Base-by-base conservation (phyloP, 208 protist species). In the Leishmania braziliensis region DNA sequence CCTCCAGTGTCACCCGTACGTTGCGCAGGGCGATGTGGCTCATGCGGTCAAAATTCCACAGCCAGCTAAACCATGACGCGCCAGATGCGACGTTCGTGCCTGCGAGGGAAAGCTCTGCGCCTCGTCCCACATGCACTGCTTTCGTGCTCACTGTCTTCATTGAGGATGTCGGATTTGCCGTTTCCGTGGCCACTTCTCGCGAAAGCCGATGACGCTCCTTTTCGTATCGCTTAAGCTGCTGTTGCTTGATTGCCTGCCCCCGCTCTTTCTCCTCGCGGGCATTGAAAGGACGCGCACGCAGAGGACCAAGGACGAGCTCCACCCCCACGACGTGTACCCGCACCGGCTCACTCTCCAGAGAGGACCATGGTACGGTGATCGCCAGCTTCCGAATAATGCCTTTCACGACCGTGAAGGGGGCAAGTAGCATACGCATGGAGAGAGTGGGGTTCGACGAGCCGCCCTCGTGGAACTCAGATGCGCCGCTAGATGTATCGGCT, bases 321-420 rank as follows among this genome's bases (percentile, higher is more conserved):
- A 98, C 90, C 4, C 93, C 95, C 1, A 63, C 82, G 6, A 93
- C 85, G 74, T 95, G 86, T 26, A 98, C 85, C 29, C 79, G 66
- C 29, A 95, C 91, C 9, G 89, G 86, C 78, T 95, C 90, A 14
- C 84, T 79, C 56, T 96, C 90, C 9, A 96, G 77, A 12, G 92
- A 87, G 1, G 92, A 75, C 95, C 95, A 98, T 53, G 95, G 95
- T n/a, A 98, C 86, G 8, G 53, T 79, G 23, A 98, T 91, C 0
- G 69, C 66, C 12, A 98, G 83, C 71, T 93, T 79, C 4, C 74
- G 79, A 75, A 96, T 90, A 5, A 93, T 75, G n/a, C 95, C 95
- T 46, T 85, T 87, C 16, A 91, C 86, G n/a, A 96, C 88, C 0
- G 88, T 95, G 33, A 97, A 94, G 0, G 95, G 95, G 18, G 90